Evolutionary conservation across 805 yeast species (phyloP), one percentile per base, ranked within the genome.

Genomic region (Candida maris): DNA sequence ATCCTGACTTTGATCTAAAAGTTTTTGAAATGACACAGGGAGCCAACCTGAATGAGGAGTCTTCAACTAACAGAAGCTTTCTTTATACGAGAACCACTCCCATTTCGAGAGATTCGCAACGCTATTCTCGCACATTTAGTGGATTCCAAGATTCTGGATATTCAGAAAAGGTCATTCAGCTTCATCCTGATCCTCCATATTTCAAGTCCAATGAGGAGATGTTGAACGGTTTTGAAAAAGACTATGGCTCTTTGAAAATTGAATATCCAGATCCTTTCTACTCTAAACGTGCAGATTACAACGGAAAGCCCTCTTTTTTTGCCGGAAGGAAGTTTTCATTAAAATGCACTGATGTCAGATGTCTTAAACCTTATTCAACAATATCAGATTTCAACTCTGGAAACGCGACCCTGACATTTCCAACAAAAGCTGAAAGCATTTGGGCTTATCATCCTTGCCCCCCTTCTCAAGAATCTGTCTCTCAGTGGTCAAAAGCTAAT

Each of bases 261-360:
- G 70, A 77, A 10, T 81, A 82, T 51, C 39, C 48, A 1, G 82
- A 75, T 43, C 95, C 96, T 0, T 77, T 61, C 45, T 89, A 77
- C 47, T 71, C 79, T 19, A 67, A 71, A 12, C 47, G 64, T 0
- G 49, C 57, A 1, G 89, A 85, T 46, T 61, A 72, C 5, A 80
- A 75, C 2, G 49, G 57, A 5, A 56, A 59, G 8, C 80, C 91
- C 0, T 72, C 81, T 37, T 58, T 74, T 1, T 80, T 77, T 58
- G 89, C 89, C 1, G 89, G 88, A 5, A 76, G 70, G 42, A 75
- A 72, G 45, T 77, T 79, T 42, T 62, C 59, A 1, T 57, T 84
- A 1, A 56, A 59, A 9, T 71, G 78, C 0, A 48, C 56, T 3
- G 64, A 71, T 36, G 23, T 61, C 6, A 38, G 54, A 13, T 50